Conservation (phyloP, 148 eudicot species). For the Vaccinium macrocarpon region DNA sequence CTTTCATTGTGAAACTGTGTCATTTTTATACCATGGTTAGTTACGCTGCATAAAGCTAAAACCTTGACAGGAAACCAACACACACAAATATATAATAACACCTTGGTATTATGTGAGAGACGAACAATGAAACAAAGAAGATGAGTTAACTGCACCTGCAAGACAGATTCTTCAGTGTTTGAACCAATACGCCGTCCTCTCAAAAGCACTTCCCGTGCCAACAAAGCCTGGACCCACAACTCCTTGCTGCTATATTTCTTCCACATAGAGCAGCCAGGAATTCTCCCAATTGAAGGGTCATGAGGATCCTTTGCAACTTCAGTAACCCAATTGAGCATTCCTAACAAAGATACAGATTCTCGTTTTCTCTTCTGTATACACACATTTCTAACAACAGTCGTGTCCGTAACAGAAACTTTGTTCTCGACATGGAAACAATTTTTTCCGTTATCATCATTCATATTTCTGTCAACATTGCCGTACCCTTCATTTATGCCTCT, state of each 20-base stretch:
- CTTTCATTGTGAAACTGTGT: background rate
- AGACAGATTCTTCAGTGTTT: constrained; percentile 23
- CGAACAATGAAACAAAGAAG: constrained; percentile 9
- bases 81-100: background rate
- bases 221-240: constrained; percentile 40
- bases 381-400: constrained; percentile 18
- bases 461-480: constrained; percentile 15
- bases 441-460: constrained; percentile 35
- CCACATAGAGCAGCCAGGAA: constrained; percentile 38
- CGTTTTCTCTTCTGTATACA: constrained; percentile 59
- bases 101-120: background rate
- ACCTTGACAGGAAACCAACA: background rate
- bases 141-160: constrained; percentile 41
- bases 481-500: constrained; percentile 13
- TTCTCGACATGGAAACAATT: constrained; percentile 8
- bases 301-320: constrained; percentile 53
- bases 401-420: constrained; percentile 13
- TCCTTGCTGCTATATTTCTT: constrained; percentile 33
- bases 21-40: background rate
- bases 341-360: constrained; percentile 30
- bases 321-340: constrained; percentile 63
- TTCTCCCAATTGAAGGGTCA: constrained; percentile 36
- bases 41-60: constrained; percentile 15
- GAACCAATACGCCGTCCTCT: constrained; percentile 29
- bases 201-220: constrained; percentile 55